These are phyloP conservation scores for Saccharomyces hybrid DNA, from an alignment of 1,139 yeast genomes.

Conservation along the genomic window DNA sequence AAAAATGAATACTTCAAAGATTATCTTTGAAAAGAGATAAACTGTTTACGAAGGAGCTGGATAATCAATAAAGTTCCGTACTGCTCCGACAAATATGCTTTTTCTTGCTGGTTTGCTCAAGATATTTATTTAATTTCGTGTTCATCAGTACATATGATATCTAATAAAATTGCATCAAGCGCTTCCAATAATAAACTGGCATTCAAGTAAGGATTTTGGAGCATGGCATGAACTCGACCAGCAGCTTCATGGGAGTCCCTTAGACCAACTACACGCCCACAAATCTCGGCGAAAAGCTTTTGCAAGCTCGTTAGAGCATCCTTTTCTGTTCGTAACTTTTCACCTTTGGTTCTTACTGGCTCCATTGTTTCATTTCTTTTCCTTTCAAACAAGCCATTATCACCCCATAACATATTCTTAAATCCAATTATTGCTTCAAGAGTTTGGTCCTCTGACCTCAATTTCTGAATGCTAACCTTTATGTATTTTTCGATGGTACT, in stretches of 20 bases:
- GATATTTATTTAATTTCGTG: background rate
- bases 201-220: constrained; percentile 69
- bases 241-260: constrained; percentile 60
- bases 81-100: background rate
- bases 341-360: constrained; percentile 39
- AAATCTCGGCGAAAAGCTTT: constrained; percentile 52
- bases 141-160: constrained; percentile 28
- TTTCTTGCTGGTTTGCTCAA: background rate
- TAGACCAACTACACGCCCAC: constrained; percentile 69
- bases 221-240: constrained; percentile 49
- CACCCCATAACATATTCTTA: constrained; percentile 48
- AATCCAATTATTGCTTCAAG: constrained; percentile 40
- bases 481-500: constrained; percentile 78
- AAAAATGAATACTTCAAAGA: background rate
- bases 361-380: constrained; percentile 29
- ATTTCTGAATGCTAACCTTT: constrained; percentile 40
- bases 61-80: background rate
- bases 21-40: background rate
- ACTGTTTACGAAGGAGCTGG: background rate
- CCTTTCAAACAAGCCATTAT: constrained; percentile 29
- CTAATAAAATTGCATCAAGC: constrained; percentile 32
- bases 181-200: constrained; percentile 54
- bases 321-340: constrained; percentile 45
- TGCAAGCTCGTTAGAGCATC: constrained; percentile 56
- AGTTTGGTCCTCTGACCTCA: constrained; percentile 44